Evolutionary conservation across 495 filamentous ascomycete species (phyloP), one percentile per base, ranked within the genome.

Genomic region (Penicillium verhagenii): DNA sequence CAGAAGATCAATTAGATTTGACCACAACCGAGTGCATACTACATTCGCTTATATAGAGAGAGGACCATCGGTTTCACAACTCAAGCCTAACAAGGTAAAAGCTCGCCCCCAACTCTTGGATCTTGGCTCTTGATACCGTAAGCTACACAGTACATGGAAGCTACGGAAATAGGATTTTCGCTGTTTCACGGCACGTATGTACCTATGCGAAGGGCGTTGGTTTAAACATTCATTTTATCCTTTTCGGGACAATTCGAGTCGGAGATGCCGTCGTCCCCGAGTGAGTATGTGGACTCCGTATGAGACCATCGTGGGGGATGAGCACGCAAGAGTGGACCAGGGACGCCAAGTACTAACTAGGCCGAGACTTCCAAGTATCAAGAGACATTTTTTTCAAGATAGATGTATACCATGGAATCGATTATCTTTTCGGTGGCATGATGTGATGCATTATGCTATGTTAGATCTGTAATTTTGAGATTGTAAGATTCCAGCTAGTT

Each of bases 311-410:
- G 42, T 26, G 19, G 63, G 18, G 53, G 52, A 50, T 53, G 38
- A 51, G 63, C 63, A 66, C 60, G 63, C 57, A 60, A 66, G 60
- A 58, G 48, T 31, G 46, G 47, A 42, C 19, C 43, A 13, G 25
- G 49, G 49, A 26, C 45, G 14, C 37, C n/a, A 1, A 13, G 33
- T 35, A 35, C 3, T 6, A 14, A 33, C 8, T 11, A 33, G 29
- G 29, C 10, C 33, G 33, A 35, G 33, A n/a, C 26, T 35, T 14
- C 10, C 14, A 14, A 6, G 13, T 16, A n/a, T n/a, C 14, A 2
- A n/a, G 33, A 14, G 6, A 28, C 26, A 28, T 28, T 16, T 35
- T 35, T 35, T 35, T 16, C 14, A n/a, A 16, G n/a, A 5, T 16
- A 35, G 14, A 16, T n/a, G 16, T 14, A 16, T 35, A 1, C 14